Percentiles rank a stretch among this genome's conserved stretches.
These are phyloP conservation scores for Pulveroboletus sp. DNA, from an alignment of 768 basidiomycete species.

Conservation along the genomic window DNA sequence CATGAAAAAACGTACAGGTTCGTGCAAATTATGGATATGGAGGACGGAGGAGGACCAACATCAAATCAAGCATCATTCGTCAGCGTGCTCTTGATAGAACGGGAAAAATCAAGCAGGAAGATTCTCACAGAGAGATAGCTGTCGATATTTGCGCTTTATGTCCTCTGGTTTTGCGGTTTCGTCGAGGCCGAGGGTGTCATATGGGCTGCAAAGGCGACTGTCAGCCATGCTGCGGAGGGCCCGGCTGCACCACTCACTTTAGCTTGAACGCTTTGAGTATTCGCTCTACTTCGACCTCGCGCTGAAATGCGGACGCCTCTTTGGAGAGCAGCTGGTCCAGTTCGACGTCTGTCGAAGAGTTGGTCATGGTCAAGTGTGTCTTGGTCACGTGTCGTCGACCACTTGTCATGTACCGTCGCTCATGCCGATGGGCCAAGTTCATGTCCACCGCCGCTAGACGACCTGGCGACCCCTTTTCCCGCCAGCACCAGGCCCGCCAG, in stretches of 20 bases:
- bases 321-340: conserved; percentile 78
- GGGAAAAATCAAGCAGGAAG: conserved; percentile 5
- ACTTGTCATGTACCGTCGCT: too few species aligned
- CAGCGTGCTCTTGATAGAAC: conserved; percentile 18
- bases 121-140: conserved; percentile 76
- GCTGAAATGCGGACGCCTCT: conserved; percentile 82
- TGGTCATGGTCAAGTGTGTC: neutral
- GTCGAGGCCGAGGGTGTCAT: conserved; percentile 87
- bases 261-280: conserved; percentile 94
- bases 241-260: conserved; percentile 60
- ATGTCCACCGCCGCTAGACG: neutral
- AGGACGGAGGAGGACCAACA: neutral
- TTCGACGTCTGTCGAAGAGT: conserved; percentile 43
- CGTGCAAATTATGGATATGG: neutral
- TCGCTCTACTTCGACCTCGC: conserved; percentile 87
- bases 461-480: conserved; percentile 7
- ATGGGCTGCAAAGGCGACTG: conserved; percentile 56
- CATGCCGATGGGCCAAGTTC: too few species aligned
- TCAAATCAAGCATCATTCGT: conserved; percentile 12
- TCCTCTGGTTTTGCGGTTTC: conserved; percentile 70
- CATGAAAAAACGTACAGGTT: conserved; percentile 42
- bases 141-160: conserved; percentile 86
- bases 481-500: conserved; percentile 32
- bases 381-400: neutral
- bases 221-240: neutral